phyloP scores from a whole-genome alignment of 352 stramenopile species.

The Phytophthora cajani region DNA sequence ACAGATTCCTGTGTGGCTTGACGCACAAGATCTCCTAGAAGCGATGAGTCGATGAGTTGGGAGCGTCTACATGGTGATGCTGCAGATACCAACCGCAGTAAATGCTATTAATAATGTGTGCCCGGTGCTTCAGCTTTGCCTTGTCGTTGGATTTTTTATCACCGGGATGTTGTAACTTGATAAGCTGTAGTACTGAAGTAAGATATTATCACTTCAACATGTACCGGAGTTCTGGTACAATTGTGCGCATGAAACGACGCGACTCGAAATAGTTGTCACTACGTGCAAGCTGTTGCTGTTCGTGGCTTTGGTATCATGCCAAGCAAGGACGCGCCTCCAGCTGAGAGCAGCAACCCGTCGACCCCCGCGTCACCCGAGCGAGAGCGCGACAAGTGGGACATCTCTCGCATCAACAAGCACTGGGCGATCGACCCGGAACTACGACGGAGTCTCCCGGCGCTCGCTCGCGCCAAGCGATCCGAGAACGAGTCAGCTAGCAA shows the following conservation, averaged over 20 bases:
- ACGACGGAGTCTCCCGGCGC: conserved; percentile 56
- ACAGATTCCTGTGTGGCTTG: background rate
- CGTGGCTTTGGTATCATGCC: conserved; percentile 16
- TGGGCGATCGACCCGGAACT: conserved; percentile 80
- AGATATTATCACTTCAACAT: conserved; percentile 22
- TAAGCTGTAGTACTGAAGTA: too few relatives aligned
- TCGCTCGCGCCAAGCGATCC: conserved; percentile 58
- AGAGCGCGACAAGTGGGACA: conserved; percentile 54
- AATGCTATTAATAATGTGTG: too few relatives aligned
- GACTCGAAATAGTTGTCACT: conserved; percentile 24
- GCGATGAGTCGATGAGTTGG: too few relatives aligned
- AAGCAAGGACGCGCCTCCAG: conserved; percentile 17
- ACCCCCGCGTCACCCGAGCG: conserved; percentile 2
- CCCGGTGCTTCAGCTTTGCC: too few relatives aligned
- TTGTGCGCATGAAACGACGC: conserved; percentile 29
- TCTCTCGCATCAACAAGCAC: conserved; percentile 73
- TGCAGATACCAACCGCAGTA: too few relatives aligned
- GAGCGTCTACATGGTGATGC: too few relatives aligned
- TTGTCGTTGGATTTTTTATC: too few relatives aligned
- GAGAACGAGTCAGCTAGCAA: conserved; percentile 55
- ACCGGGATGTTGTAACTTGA: too few relatives aligned
- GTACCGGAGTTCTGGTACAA: conserved; percentile 18
- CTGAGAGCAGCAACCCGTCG: conserved; percentile 5
- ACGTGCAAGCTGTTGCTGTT: background rate
- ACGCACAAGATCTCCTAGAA: background rate